Percentiles rank a stretch among this genome's conserved stretches.
Evolutionary conservation across 768 basidiomycete genomes (phyloP).

Genomic region (Leccinum imitatum): DNA sequence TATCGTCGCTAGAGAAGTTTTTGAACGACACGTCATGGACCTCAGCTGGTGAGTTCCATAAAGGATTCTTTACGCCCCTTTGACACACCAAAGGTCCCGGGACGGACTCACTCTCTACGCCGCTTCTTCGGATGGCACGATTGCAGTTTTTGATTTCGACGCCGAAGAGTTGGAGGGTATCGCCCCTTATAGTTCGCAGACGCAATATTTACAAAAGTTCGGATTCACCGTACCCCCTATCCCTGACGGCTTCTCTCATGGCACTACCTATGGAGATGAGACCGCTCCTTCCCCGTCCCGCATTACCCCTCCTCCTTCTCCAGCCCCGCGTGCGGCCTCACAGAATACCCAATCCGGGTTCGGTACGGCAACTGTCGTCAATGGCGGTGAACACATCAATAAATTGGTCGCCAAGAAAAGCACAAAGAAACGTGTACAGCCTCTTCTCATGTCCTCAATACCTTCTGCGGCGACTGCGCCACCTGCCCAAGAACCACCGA

Average conservation of each 20-base stretch:
- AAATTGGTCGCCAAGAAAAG: constrained; percentile 74
- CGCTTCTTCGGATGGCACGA: constrained; percentile 93
- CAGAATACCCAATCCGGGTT: constrained; percentile 42
- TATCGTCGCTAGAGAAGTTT: constrained; percentile 91
- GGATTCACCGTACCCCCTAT: constrained; percentile 67
- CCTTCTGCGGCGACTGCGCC: constrained; percentile 35
- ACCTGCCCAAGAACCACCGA: constrained; percentile 13
- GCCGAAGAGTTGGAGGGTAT: constrained; percentile 79
- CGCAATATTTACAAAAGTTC: constrained; percentile 80
- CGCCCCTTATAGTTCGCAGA: constrained; percentile 68
- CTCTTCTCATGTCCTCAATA: constrained; percentile 38
- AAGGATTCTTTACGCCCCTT: neutral
- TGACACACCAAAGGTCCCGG: constrained; percentile 63
- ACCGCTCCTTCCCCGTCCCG: constrained; percentile 26
- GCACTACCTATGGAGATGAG: constrained; percentile 21
- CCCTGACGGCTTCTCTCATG: constrained; percentile 71
- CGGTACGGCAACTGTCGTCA: constrained; percentile 35
- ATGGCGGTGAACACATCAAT: constrained; percentile 62
- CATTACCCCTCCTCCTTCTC: constrained; percentile 53
- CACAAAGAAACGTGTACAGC: constrained; percentile 65
- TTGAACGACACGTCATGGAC: constrained; percentile 94
- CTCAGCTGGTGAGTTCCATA: constrained; percentile 76
- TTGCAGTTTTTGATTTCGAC: constrained; percentile 86
- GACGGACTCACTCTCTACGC: constrained; percentile 93
- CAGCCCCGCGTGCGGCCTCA: constrained; percentile 33